Conservation (phyloP, 73 alveolate genomes). For the Uronychia setigera region DNA sequence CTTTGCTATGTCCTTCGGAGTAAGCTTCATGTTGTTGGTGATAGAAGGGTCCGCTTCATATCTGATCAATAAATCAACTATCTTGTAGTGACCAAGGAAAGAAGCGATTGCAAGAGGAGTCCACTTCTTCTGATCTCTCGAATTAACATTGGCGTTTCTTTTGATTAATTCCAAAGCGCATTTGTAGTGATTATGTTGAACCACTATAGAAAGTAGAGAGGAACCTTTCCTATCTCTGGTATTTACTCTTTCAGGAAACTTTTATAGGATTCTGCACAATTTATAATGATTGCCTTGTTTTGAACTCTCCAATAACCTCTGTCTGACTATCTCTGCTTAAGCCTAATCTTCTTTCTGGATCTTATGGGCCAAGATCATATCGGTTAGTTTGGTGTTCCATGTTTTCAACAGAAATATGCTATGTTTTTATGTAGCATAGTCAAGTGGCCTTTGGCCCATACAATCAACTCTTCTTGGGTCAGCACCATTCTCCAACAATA, state of each 20-base stretch:
- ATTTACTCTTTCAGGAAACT: neutral
- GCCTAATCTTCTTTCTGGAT: neutral
- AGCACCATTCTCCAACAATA: conserved; percentile 25
- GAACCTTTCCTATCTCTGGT: conserved; percentile 18
- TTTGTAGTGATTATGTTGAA: neutral
- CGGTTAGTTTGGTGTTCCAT: conserved; percentile 25
- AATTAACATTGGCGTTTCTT: conserved; percentile 12
- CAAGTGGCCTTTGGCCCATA: conserved; percentile 3
- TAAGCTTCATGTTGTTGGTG: neutral
- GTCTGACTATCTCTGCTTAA: neutral
- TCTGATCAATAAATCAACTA: neutral
- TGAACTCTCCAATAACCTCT: neutral
- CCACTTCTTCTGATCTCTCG: conserved; percentile 26
- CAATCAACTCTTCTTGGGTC: conserved; percentile 18
- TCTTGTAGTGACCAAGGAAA: conserved; percentile 1
- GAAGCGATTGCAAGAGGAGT: conserved; percentile 29
- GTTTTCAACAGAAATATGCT: neutral
- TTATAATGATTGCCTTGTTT: neutral
- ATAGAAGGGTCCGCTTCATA: conserved; percentile 26
- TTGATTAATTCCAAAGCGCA: conserved; percentile 2
- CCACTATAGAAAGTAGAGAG: conserved; percentile 5
- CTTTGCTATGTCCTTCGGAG: neutral
- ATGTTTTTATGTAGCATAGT: neutral
- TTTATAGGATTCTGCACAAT: neutral
- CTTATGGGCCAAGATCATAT: neutral